These are phyloP conservation scores for Russula dissimulans DNA, from an alignment of 768 basidiomycete genomes.

Conservation along the genomic window DNA sequence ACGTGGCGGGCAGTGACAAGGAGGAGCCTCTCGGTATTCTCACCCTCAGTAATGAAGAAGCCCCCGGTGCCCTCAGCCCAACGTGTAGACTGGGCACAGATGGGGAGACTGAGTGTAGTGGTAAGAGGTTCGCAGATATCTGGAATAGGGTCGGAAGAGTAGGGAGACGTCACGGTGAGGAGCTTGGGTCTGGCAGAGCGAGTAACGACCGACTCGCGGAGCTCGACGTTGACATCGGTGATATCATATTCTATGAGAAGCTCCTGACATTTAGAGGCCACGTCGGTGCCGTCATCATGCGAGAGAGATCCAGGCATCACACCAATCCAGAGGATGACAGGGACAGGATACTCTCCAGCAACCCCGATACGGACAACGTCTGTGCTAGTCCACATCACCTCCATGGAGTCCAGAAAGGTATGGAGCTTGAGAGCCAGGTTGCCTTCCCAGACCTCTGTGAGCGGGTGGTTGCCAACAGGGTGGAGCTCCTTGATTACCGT, in stretches of 20 bases:
- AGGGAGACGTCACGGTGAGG: not conserved
- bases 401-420: not conserved
- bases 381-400: not conserved
- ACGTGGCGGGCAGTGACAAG: conserved; percentile 28
- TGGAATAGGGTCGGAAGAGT: not conserved
- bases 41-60: conserved; percentile 29
- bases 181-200: not conserved
- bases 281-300: not conserved
- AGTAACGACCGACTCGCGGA: too few relatives aligned
- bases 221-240: too few relatives aligned
- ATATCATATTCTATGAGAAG: not conserved
- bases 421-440: not conserved
- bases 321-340: not conserved
- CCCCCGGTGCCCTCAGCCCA: conserved; percentile 26
- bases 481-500: not conserved
- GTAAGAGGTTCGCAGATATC: not conserved
- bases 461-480: not conserved
- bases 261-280: not conserved
- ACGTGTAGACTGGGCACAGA: not conserved
- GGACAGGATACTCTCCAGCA: not conserved
- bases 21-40: conserved; percentile 24
- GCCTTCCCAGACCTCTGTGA: not conserved
- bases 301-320: not conserved
- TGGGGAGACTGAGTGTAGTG: not conserved
- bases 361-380: not conserved